phyloP scores from a whole-genome alignment of 208 protist genomes.

The Trypanosoma melophagium region DNA sequence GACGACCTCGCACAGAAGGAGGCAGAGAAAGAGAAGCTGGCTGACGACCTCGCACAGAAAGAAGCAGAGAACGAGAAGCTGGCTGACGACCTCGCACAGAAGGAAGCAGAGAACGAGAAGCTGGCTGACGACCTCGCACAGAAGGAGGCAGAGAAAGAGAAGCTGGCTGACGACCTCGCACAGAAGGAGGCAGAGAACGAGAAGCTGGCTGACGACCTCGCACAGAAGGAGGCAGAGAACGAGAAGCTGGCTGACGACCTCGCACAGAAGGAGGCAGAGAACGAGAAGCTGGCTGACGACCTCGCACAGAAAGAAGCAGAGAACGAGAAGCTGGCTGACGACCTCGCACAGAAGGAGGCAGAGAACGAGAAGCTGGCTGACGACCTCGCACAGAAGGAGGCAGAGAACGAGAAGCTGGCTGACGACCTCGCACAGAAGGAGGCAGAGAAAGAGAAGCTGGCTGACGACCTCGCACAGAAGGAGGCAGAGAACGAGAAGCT shows the following conservation, averaged over 20 bases:
- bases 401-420: conserved; percentile 1
- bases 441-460: conserved; percentile 3
- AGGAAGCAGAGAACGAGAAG: conserved; percentile 8
- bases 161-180: no score
- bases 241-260: no score
- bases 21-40: not conserved
- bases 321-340: conserved; percentile 3
- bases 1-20: conserved; percentile 22
- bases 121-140: conserved; percentile 5
- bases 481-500: no score
- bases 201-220: conserved; percentile 1
- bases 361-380: conserved; percentile 15
- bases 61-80: conserved; percentile 5
- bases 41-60: conserved; percentile 5
- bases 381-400: conserved; percentile 26
- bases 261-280: conserved; percentile 7
- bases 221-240: no score
- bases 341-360: conserved; percentile 13
- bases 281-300: conserved; percentile 15
- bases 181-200: no score
- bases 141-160: no score
- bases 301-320: conserved; percentile 24
- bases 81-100: conserved; percentile 10
- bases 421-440: conserved; percentile 16
- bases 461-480: no score